Conservation (phyloP, 202 grass and related monocot genomes). For the Thinopyrum obtusiflorum region DNA sequence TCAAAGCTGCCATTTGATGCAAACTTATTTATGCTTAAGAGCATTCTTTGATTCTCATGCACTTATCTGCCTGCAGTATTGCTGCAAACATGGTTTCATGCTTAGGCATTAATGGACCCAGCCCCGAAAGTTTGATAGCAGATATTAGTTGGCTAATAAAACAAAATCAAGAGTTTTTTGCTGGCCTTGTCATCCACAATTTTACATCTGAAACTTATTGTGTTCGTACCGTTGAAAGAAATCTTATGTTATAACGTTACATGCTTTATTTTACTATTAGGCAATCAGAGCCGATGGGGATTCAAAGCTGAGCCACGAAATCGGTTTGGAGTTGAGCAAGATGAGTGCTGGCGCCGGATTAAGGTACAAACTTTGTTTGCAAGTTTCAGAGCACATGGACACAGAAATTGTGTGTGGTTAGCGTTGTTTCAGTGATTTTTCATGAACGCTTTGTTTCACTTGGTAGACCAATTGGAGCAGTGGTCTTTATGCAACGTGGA, state of each 20-base stretch:
- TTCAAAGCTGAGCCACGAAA: slow-evolving; percentile 69
- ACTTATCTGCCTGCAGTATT: background rate
- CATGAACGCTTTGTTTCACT: background rate
- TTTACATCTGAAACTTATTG: background rate
- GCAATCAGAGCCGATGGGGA: slow-evolving; percentile 77
- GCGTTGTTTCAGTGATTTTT: background rate
- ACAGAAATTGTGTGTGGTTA: background rate
- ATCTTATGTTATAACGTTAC: background rate
- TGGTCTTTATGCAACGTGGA: slow-evolving; percentile 76
- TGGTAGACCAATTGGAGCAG: slow-evolving; percentile 78
- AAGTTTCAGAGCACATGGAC: background rate
- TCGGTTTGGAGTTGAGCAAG: slow-evolving; percentile 65
- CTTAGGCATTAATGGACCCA: background rate
- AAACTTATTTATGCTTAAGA: slow-evolving; percentile 4
- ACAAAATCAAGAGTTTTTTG: background rate
- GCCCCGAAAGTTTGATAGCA: background rate
- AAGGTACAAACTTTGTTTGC: slow-evolving; percentile 42
- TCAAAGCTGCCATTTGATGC: background rate
- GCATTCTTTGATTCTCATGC: background rate
- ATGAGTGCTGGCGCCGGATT: slow-evolving; percentile 63
- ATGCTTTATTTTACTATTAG: slow-evolving; percentile 37
- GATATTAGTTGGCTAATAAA: slow-evolving; percentile 2
- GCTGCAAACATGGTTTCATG: slow-evolving; percentile 11
- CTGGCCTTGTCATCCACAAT: background rate
- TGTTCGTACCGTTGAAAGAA: background rate